Conservation (phyloP, 257 asterid species). For the Solanum commersonii region DNA sequence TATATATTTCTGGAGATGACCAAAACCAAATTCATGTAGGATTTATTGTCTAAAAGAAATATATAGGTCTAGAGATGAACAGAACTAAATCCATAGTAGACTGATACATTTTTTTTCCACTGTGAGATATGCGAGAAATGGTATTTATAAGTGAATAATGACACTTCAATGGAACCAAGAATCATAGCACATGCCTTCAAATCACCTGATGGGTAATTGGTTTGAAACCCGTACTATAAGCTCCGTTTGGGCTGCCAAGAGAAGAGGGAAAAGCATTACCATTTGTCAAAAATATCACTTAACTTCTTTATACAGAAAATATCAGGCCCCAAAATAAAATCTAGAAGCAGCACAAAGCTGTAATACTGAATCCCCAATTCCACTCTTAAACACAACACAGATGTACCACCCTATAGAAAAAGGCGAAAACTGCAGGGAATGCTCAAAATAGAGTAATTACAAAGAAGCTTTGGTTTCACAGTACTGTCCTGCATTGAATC, state of each 20-base stretch:
- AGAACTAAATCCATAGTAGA: neutral
- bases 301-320: neutral
- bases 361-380: neutral
- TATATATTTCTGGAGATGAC: neutral
- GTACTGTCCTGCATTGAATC: neutral
- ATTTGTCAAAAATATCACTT: slow-evolving; percentile 2
- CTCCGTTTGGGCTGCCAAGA: slow-evolving; percentile 85
- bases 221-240: slow-evolving; percentile 91
- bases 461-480: neutral
- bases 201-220: slow-evolving; percentile 99
- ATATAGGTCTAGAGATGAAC: neutral
- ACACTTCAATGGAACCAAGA: neutral
- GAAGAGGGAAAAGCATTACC: neutral
- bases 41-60: neutral
- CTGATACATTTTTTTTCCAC: neutral
- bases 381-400: neutral
- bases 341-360: neutral
- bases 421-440: neutral
- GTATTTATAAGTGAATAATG: neutral
- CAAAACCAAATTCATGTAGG: neutral
- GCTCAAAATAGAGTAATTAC: neutral
- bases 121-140: neutral
- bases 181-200: slow-evolving; percentile 31
- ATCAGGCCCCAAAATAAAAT: neutral
- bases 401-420: neutral